Percentiles rank a stretch among this genome's conserved stretches.
Evolutionary conservation across 768 basidiomycete genomes (phyloP).

Genomic region (Pleurotus citrinopileatus): DNA sequence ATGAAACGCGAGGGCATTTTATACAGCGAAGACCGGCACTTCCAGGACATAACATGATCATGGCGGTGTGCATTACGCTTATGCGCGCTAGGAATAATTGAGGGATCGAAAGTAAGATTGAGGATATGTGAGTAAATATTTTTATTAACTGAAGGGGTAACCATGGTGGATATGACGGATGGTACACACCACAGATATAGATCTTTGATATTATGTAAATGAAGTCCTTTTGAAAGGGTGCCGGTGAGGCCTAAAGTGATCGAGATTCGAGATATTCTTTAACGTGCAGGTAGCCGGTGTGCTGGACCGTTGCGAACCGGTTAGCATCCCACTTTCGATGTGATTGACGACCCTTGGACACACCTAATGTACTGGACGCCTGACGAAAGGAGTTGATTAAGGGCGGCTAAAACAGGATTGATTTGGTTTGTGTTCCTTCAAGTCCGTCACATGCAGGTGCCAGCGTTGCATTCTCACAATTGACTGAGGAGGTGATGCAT

Average conservation of each 20-base stretch:
- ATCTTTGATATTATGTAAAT: background rate
- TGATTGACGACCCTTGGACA: background rate
- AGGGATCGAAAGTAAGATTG: background rate
- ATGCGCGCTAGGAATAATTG: background rate
- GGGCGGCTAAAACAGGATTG: background rate
- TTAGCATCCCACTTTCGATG: background rate
- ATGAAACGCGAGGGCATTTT: background rate
- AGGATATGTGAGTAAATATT: background rate
- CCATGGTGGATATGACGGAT: conserved; percentile 1
- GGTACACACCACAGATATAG: background rate
- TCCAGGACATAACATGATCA: conserved; percentile 3
- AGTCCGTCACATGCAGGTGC: background rate
- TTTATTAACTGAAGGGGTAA: conserved; percentile 5
- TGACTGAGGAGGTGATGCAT: background rate
- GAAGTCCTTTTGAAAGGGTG: too few relatives aligned
- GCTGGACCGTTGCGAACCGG: conserved; percentile 1
- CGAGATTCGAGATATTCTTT: too few relatives aligned
- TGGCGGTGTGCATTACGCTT: conserved; percentile 3
- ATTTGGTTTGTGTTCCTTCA: background rate
- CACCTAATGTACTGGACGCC: background rate
- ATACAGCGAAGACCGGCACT: background rate
- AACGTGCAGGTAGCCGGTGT: too few relatives aligned
- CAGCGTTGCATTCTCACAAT: background rate
- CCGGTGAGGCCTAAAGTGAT: too few relatives aligned
- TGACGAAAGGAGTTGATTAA: too few relatives aligned